phyloP scores from a whole-genome alignment of 495 filamentous ascomycete species.

The Astrothelium subdiscretum region DNA sequence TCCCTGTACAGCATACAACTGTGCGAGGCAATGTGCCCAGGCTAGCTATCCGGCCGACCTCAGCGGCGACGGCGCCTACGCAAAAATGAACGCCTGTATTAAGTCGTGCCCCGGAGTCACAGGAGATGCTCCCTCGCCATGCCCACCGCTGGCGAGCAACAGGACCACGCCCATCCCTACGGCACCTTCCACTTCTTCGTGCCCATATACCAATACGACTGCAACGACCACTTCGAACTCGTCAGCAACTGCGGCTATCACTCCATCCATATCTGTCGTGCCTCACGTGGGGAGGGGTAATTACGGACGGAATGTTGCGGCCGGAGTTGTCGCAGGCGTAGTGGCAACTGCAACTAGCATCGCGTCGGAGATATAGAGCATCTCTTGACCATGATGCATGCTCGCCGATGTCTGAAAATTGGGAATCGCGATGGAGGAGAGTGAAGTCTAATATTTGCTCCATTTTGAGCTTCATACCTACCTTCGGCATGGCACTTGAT shows the following conservation, averaged over 20 bases:
- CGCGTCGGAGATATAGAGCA: not conserved
- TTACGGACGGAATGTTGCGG: not conserved
- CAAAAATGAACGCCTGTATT: constrained; percentile 9
- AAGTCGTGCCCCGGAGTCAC: constrained; percentile 14
- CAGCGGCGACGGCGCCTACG: constrained; percentile 5
- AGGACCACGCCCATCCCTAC: not conserved
- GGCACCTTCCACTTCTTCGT: not conserved
- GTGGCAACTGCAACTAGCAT: not conserved
- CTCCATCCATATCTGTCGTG: no score
- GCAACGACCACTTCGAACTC: no score
- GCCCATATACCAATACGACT: not conserved
- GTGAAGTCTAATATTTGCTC: no score
- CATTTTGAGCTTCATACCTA: not conserved
- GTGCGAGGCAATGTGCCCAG: constrained; percentile 15
- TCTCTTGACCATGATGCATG: not conserved
- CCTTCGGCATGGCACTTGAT: no score
- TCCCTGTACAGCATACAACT: constrained; percentile 17
- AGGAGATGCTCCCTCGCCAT: not conserved
- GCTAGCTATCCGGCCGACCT: constrained; percentile 12
- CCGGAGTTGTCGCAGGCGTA: not conserved
- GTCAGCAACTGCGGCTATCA: no score
- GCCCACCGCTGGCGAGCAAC: not conserved
- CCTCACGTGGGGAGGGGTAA: not conserved
- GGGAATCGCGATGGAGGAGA: not conserved
- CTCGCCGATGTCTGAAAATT: not conserved